phyloP scores from a whole-genome alignment of 257 asterid genomes.

The Solanum chmielewskii region DNA sequence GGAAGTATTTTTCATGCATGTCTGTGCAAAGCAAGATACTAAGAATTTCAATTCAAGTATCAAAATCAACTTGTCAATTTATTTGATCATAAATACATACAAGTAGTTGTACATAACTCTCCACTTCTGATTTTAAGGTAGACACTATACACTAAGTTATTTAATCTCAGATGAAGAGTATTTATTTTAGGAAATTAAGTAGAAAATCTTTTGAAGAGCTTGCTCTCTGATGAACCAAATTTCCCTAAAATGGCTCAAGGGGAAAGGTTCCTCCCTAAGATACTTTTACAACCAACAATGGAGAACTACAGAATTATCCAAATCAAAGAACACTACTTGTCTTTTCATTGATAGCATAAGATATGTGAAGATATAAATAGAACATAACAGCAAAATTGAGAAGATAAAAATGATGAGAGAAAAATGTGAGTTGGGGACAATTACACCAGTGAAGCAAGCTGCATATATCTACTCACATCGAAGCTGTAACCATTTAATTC shows the following conservation, averaged over 20 bases:
- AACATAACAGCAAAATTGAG: neutral
- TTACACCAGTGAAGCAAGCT: neutral
- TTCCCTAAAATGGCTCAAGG: neutral
- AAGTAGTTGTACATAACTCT: neutral
- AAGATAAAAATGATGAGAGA: neutral
- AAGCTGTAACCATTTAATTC: conserved; percentile 23
- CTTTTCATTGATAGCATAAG: neutral
- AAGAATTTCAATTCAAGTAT: neutral
- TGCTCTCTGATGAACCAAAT: neutral
- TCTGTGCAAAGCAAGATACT: neutral
- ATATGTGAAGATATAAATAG: neutral
- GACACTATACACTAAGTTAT: neutral
- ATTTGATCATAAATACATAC: neutral
- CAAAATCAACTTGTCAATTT: neutral
- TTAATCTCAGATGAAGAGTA: neutral
- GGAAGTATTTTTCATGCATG: neutral
- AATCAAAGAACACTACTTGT: neutral
- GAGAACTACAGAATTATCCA: neutral
- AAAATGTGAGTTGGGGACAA: neutral
- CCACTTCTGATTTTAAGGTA: neutral
- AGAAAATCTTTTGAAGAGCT: neutral
- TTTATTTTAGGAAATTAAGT: neutral
- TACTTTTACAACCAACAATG: neutral
- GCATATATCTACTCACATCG: conserved; percentile 35
- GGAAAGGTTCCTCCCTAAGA: neutral